Conservation (phyloP, 495 filamentous ascomycete species). For the Penicillium salamii region DNA sequence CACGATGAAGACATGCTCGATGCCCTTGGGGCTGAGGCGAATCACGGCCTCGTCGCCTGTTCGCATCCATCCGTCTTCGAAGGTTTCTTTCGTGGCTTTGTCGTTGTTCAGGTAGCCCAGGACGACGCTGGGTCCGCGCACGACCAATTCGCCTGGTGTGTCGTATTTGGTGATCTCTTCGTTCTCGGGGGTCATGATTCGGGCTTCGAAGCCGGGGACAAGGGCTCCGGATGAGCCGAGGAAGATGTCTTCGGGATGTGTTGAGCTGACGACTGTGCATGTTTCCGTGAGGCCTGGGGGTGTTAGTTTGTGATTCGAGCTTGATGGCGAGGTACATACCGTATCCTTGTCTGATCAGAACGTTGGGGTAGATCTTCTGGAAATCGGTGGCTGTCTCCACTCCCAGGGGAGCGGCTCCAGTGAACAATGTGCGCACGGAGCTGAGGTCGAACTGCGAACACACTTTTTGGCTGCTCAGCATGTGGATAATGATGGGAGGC, state of each 20-base stretch:
- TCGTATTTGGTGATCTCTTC: conserved; percentile 73
- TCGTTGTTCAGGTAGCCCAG: conserved; percentile 85
- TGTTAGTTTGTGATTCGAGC: conserved; percentile 4
- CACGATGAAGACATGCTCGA: conserved; percentile 80
- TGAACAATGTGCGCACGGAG: conserved; percentile 65
- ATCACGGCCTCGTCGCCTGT: conserved; percentile 86
- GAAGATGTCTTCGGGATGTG: conserved; percentile 63
- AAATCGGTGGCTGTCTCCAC: conserved; percentile 72
- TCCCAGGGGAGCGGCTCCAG: conserved; percentile 81
- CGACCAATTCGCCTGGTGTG: conserved; percentile 75
- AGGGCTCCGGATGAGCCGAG: conserved; percentile 73
- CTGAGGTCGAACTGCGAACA: conserved; percentile 73
- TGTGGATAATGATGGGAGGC: conserved; percentile 81
- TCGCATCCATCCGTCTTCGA: conserved; percentile 74
- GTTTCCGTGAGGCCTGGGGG: conserved; percentile 74
- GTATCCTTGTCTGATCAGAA: conserved; percentile 75
- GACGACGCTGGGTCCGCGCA: conserved; percentile 73
- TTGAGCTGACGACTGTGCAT: conserved; percentile 67
- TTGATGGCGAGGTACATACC: conserved; percentile 43
- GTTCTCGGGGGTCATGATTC: conserved; percentile 70
- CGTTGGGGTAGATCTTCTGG: conserved; percentile 59
- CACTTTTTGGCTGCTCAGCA: conserved; percentile 63
- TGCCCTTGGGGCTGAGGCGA: conserved; percentile 54
- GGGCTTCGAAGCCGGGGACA: conserved; percentile 62
- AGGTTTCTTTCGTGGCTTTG: conserved; percentile 77